Base-by-base conservation (phyloP, 179 eudicot genomes). In the Silene noctiflora region DNA sequence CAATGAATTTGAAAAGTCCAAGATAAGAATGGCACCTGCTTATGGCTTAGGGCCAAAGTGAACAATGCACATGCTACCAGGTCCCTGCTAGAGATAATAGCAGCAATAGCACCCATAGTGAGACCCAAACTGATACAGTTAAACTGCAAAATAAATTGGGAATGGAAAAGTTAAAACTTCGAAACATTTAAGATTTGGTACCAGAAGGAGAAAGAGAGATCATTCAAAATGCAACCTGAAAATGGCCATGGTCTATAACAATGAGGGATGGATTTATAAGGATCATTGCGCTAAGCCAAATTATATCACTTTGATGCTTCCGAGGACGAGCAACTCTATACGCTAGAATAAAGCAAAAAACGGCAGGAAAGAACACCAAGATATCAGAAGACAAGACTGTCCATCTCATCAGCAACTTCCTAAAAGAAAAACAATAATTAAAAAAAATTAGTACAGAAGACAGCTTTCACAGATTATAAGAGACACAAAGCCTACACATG, bases 361-460 rank as follows among this genome's bases (percentile, higher is more conserved):
- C 92, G 24, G 99, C 91, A 25, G 99, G 93, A 86, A 95, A 85
- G 85, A 93, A 88, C 75, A 88, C 85, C 88, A 93, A 75, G 58
- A 76, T 75, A 79, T 95, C 97, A 69, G 98, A 89, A 75, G 89
- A 87, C 75, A 95, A 78, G 66, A 90, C 97, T 6, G 94, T 93
- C 97, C 92, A 95, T 82, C 99, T 86, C 99, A 95, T 93, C 85
- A 93, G 85, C 90, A 95, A 80, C 82, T 95, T 95, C 83, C 99
- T 95, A 88, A 88, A 90, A 31, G 67, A 64, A 80, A 76, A 44
- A 62, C 51, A 22, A 70, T 5, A 8, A 27, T 20, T 1, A 13
- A 70, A 20, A 62, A 25, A 44, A 33, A 77, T 67, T 74, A 79
- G 66, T 76, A 77, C 67, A 79, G 67, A 80, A 59, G 53, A 20